These are phyloP conservation scores for Lupinus albus DNA, from an alignment of 306 rosid species.

Conservation along the genomic window DNA sequence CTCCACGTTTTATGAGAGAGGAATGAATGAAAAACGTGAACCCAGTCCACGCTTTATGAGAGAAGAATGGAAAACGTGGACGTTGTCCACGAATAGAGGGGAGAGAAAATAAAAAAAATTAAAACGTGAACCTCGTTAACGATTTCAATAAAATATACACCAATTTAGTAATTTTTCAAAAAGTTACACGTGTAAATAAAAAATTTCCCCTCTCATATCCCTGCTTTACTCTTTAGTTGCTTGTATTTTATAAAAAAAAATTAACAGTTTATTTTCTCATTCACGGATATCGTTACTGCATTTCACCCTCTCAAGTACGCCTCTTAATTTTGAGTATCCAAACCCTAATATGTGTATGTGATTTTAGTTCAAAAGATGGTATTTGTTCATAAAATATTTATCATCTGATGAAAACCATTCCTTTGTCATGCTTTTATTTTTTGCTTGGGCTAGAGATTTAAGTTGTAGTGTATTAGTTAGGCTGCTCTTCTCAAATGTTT, in stretches of 20 bases:
- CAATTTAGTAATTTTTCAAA: no score
- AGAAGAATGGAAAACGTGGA: no score
- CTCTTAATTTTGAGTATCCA: background rate
- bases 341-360: background rate
- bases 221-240: background rate
- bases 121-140: no score
- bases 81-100: no score
- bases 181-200: no score
- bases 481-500: constrained; percentile 25
- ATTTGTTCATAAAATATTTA: background rate
- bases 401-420: constrained; percentile 18
- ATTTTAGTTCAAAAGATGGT: background rate
- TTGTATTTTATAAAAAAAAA: background rate
- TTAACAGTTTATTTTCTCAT: background rate
- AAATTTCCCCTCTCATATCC: no score
- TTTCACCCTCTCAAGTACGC: background rate
- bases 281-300: background rate
- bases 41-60: no score
- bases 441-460: background rate
- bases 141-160: no score
- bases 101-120: no score
- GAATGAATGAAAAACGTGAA: no score
- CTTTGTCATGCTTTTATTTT: constrained; percentile 19
- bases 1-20: no score
- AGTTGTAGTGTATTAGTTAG: background rate